Percentiles rank a stretch among this genome's conserved stretches.
These are phyloP conservation scores for Candida pseudoviswanathii DNA, from an alignment of 1,139 yeast species.

Conservation along the genomic window DNA sequence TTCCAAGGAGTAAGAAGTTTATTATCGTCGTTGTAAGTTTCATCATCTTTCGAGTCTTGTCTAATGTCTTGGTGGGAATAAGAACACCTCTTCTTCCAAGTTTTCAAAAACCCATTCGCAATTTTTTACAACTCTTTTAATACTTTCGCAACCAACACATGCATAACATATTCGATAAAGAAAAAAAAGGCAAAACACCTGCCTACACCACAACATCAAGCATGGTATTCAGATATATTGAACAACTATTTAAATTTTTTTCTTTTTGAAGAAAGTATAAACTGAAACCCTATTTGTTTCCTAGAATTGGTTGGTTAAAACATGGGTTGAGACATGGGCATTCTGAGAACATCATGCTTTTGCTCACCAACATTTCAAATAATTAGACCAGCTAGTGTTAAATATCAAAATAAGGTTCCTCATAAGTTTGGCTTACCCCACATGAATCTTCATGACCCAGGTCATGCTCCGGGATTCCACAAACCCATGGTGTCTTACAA, in stretches of 20 bases:
- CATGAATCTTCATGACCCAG: neutral
- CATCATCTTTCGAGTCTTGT: no score
- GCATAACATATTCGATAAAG: neutral
- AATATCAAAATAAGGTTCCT: neutral
- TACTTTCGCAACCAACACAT: neutral
- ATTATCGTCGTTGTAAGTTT: neutral
- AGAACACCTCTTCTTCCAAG: no score
- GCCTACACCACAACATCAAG: neutral
- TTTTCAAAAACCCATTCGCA: neutral
- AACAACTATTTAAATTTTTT: no score
- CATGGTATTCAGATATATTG: neutral
- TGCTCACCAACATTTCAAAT: conserved; percentile 2
- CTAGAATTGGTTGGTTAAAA: neutral
- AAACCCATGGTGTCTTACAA: no score
- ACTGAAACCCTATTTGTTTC: neutral
- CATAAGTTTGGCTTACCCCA: neutral
- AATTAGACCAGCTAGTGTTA: neutral
- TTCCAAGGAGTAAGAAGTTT: neutral
- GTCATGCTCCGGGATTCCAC: no score
- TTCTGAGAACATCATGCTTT: no score
- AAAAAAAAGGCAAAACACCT: neutral
- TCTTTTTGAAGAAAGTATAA: neutral
- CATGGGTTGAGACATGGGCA: no score
- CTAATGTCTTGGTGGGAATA: no score
- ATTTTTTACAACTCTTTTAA: conserved; percentile 1